These are phyloP conservation scores for Meira nashicola DNA, from an alignment of 1,284 basidiomycete genomes.

Conservation along the genomic window DNA sequence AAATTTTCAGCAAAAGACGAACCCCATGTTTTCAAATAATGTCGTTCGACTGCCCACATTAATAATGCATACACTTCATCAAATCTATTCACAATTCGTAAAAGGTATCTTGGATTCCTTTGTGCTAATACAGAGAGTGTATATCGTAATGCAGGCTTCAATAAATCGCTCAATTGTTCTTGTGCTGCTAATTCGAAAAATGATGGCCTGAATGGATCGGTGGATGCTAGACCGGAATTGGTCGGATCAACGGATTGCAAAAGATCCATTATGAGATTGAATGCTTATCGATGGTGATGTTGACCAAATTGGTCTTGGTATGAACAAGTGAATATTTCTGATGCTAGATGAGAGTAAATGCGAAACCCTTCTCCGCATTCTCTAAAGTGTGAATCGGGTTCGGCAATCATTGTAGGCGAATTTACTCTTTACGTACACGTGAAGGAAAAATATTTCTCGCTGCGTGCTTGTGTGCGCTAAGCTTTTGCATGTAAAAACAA, in stretches of 20 bases:
- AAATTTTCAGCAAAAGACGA: conserved; percentile 90
- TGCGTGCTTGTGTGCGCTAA: no score
- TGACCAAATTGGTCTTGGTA: no score
- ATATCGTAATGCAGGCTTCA: conserved; percentile 94
- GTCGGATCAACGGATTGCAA: conserved; percentile 15
- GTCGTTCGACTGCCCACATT: conserved; percentile 81
- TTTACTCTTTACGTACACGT: no score
- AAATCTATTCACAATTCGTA: conserved; percentile 86
- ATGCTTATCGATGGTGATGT: no score
- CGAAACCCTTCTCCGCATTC: no score
- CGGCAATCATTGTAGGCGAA: no score
- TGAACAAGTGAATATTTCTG: no score
- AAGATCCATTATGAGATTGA: conserved; percentile 9
- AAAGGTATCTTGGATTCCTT: conserved; percentile 83
- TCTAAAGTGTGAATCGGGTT: no score
- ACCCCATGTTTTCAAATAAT: conserved; percentile 76
- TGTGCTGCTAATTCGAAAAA: conserved; percentile 93
- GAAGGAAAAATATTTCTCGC: no score
- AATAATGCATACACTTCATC: conserved; percentile 89
- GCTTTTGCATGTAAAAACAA: no score
- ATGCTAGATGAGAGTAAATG: no score
- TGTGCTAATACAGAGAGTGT: conserved; percentile 88
- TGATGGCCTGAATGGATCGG: conserved; percentile 66
- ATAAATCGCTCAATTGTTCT: conserved; percentile 83
- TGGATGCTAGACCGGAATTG: not conserved